Evolutionary conservation across 495 filamentous ascomycete species (phyloP).

Genomic region (Talaromyces ruber): DNA sequence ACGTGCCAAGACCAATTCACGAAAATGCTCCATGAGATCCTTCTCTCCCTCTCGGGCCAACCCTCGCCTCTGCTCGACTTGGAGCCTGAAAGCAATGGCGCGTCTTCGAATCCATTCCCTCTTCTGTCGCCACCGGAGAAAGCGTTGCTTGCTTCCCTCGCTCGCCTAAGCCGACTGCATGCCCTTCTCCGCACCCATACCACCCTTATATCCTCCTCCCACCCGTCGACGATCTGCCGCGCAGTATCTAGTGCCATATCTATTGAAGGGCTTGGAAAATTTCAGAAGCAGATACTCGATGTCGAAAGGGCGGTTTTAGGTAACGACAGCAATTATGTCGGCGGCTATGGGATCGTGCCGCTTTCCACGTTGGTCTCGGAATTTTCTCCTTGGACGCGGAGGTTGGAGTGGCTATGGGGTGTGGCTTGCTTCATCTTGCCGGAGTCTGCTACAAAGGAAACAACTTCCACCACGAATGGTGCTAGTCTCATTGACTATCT

Average conservation of each 20-base stretch:
- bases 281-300: constrained; percentile 73
- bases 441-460: constrained; percentile 15
- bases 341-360: constrained; percentile 87
- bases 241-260: constrained; percentile 76
- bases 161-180: constrained; percentile 68
- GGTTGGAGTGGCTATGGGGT: constrained; percentile 82
- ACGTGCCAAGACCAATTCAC: not conserved
- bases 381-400: constrained; percentile 75
- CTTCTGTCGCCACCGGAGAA: constrained; percentile 70
- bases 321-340: constrained; percentile 65
- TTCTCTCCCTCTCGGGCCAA: constrained; percentile 89
- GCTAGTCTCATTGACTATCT: constrained; percentile 69
- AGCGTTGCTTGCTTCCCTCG: constrained; percentile 69
- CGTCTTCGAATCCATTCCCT: constrained; percentile 31
- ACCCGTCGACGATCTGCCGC: constrained; percentile 73
- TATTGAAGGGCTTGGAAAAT: constrained; percentile 63
- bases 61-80: constrained; percentile 72
- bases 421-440: constrained; percentile 56
- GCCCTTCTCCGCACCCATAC: constrained; percentile 55
- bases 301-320: constrained; percentile 72
- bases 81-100: constrained; percentile 24
- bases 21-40: constrained; percentile 94
- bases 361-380: constrained; percentile 74
- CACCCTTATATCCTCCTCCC: constrained; percentile 53
- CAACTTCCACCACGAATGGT: constrained; percentile 38